A percentile compares a stretch with the other conserved stretches of the same genome.
Conservation (phyloP, 768 basidiomycete genomes). For the Suillus clintonianus region DNA sequence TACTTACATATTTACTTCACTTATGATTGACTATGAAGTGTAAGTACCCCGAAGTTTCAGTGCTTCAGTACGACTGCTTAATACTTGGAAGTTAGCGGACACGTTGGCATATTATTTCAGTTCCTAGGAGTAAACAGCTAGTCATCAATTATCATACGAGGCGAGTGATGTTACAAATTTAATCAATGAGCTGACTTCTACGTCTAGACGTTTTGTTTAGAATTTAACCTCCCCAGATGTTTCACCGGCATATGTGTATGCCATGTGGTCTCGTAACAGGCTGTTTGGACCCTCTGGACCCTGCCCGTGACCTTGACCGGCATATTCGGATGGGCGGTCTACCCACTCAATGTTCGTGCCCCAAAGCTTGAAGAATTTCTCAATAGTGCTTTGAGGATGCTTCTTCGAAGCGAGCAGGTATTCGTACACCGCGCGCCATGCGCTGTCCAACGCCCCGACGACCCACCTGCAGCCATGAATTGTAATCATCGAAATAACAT, state of each 20-base stretch:
- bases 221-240: neutral
- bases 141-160: neutral
- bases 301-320: too few relatives aligned
- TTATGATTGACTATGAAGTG: too few relatives aligned
- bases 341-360: constrained; percentile 34
- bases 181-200: neutral
- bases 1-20: too few relatives aligned
- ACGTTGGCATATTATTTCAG: neutral
- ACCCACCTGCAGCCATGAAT: constrained; percentile 38
- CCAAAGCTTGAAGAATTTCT: constrained; percentile 27
- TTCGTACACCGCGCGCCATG: constrained; percentile 34
- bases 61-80: too few relatives aligned
- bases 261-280: too few relatives aligned
- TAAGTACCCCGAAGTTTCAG: too few relatives aligned
- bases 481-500: neutral
- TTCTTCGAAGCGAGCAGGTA: constrained; percentile 17
- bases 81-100: neutral
- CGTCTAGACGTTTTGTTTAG: neutral
- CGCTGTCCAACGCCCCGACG: constrained; percentile 39
- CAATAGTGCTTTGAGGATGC: constrained; percentile 5
- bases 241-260: neutral
- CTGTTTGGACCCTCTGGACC: neutral
- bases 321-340: too few relatives aligned
- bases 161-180: neutral
- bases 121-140: neutral